phyloP scores from a whole-genome alignment of 2,329 filamentous ascomycete species.

The Cryphonectria japonica region DNA sequence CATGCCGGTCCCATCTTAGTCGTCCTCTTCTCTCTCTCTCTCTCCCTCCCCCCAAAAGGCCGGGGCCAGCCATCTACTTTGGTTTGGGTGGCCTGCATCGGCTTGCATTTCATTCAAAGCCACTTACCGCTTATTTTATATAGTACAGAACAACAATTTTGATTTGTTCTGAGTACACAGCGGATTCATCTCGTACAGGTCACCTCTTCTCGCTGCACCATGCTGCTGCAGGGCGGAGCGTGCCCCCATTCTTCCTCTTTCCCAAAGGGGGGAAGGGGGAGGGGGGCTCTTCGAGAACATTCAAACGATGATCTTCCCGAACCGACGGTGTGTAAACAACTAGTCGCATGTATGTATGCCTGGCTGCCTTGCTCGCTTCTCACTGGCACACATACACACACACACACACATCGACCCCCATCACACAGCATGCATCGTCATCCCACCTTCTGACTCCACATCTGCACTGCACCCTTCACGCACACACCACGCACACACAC shows the following conservation, averaged over 20 bases:
- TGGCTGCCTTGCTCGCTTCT: conserved; percentile 9
- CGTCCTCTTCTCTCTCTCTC: background rate
- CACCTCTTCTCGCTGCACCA: background rate
- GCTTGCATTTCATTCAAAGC: background rate
- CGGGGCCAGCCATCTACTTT: background rate
- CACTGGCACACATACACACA: background rate
- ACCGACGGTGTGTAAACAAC: background rate
- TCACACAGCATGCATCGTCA: conserved; percentile 4
- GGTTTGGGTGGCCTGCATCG: background rate
- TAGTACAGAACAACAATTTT: background rate
- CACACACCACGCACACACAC: background rate
- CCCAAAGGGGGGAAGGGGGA: background rate
- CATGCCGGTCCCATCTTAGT: background rate
- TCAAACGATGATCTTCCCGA: conserved; percentile 19
- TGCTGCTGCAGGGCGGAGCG: background rate
- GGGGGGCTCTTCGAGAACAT: conserved; percentile 21
- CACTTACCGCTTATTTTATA: background rate
- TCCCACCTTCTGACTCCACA: background rate
- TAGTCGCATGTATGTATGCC: background rate
- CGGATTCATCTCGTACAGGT: background rate
- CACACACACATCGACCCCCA: background rate
- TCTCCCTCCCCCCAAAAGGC: too few species aligned
- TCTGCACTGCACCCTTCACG: conserved; percentile 10
- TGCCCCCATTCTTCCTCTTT: background rate
- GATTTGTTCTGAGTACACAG: background rate